A percentile compares a stretch with the other conserved stretches of the same genome.
These are phyloP conservation scores for Tuber magnatum DNA, from an alignment of 495 filamentous ascomycete species.

Conservation along the genomic window DNA sequence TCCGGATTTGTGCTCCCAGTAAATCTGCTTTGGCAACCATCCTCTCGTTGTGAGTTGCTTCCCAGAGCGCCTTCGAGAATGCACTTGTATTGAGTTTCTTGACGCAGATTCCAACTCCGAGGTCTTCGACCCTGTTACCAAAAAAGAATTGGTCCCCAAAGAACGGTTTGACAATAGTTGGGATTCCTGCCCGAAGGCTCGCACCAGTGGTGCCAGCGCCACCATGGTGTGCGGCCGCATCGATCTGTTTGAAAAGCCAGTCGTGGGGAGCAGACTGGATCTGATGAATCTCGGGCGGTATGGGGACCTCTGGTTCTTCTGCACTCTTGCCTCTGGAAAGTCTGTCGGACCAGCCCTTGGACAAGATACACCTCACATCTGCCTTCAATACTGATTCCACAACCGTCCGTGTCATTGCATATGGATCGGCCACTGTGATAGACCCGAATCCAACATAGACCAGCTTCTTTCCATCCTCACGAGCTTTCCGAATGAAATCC, in stretches of 20 bases:
- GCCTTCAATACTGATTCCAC: conserved; percentile 86
- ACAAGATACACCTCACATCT: conserved; percentile 88
- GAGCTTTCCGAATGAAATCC: conserved; percentile 72
- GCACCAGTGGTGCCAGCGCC: conserved; percentile 94
- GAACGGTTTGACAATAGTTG: conserved; percentile 92
- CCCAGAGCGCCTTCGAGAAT: conserved; percentile 84
- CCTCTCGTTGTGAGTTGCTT: conserved; percentile 74
- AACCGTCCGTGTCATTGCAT: conserved; percentile 77
- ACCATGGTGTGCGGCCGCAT: conserved; percentile 90
- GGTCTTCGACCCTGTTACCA: conserved; percentile 75
- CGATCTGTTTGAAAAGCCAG: conserved; percentile 91
- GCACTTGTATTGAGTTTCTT: conserved; percentile 77
- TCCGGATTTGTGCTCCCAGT: conserved; percentile 78
- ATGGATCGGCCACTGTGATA: conserved; percentile 86
- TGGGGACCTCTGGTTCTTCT: conserved; percentile 56
- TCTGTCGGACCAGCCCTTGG: conserved; percentile 98
- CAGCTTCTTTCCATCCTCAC: conserved; percentile 75
- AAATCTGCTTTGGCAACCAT: conserved; percentile 81
- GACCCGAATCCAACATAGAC: conserved; percentile 97
- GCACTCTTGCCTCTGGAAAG: conserved; percentile 48
- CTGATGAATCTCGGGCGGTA: conserved; percentile 74
- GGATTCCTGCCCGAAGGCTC: conserved; percentile 82
- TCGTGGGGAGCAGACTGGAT: conserved; percentile 92
- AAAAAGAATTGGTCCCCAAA: conserved; percentile 99
- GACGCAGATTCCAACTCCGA: conserved; percentile 85